A percentile compares a stretch with the other conserved stretches of the same genome.
These are phyloP conservation scores for Aspergillus egyptiacus DNA, from an alignment of 495 filamentous ascomycete species.

Conservation along the genomic window DNA sequence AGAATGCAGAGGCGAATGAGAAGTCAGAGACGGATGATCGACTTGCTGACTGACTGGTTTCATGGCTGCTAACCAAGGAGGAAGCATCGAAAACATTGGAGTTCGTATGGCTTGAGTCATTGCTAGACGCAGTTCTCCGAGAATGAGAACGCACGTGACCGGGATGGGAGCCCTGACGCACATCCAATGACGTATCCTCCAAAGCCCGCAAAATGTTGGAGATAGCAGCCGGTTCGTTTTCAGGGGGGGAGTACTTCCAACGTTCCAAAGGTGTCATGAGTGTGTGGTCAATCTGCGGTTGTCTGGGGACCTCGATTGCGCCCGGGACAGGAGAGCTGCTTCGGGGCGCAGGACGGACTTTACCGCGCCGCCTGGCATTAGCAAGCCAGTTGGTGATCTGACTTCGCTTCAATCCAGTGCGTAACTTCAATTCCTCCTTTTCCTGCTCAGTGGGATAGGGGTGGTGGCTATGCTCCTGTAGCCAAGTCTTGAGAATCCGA, in stretches of 20 bases:
- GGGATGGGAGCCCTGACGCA: slow-evolving; percentile 39
- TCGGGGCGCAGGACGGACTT: slow-evolving; percentile 55
- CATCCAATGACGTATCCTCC: slow-evolving; percentile 50
- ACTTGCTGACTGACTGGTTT: slow-evolving; percentile 65
- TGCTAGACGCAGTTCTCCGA: slow-evolving; percentile 51
- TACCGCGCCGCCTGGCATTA: slow-evolving; percentile 73
- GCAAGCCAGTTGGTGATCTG: slow-evolving; percentile 86
- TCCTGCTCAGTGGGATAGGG: slow-evolving; percentile 79
- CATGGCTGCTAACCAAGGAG: slow-evolving; percentile 60
- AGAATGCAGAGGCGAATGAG: slow-evolving; percentile 69
- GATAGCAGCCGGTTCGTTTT: slow-evolving; percentile 78
- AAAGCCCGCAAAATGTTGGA: slow-evolving; percentile 74
- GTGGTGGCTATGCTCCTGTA: slow-evolving; percentile 64
- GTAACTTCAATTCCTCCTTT: slow-evolving; percentile 63
- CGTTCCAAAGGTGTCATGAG: slow-evolving; percentile 76
- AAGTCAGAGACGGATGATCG: slow-evolving; percentile 55
- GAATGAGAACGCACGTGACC: slow-evolving; percentile 42
- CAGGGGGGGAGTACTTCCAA: slow-evolving; percentile 81
- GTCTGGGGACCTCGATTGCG: slow-evolving; percentile 61
- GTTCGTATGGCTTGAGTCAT: slow-evolving; percentile 59
- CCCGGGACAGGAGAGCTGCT: slow-evolving; percentile 54
- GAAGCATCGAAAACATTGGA: slow-evolving; percentile 62
- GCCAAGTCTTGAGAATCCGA: slow-evolving; percentile 72
- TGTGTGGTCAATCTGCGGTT: slow-evolving; percentile 41
- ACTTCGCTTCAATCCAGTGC: slow-evolving; percentile 65